Evolutionary conservation across 2,329 filamentous ascomycete genomes (phyloP), one percentile per base, ranked within the genome.

Genomic region (Alternaria arborescens): DNA sequence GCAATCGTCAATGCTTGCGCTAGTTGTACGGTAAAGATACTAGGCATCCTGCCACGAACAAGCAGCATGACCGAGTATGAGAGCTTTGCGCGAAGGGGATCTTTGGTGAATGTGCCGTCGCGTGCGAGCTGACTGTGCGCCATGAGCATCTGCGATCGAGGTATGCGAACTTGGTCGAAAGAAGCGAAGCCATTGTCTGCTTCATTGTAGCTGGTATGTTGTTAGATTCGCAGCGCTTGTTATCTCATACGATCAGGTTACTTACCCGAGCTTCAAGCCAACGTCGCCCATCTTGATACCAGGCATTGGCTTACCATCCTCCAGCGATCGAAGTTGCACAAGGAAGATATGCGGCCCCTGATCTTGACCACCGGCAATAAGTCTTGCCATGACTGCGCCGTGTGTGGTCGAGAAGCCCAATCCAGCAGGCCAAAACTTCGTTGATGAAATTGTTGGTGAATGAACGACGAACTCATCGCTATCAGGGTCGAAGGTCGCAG

Each of bases 181-280:
- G 83, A 77, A 74, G 82, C 81, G 66, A 84, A 84, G 0, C 81
- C 82, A 59, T 84, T 84, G 56, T 83, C 81, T 77, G 82, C 82
- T 1, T 77, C 76, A 34, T 81, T 79, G 58, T 85, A 85, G 8
- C 82, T 66, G 18, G 5, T 2, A 18, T 20, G 3, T 11, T 24
- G 52, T 58, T 32, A 60, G 61, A 18, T 5, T n/a, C 79, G 62
- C 82, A 6, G 24, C 8, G 3, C 10, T 8, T 12, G 12, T 16
- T 14, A 4, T 30, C 22, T 32, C 30, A 4, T 24, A 8, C 8
- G 18, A 36, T 24, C 4, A 32, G 5, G 1, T 55, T 8, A 47
- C 56, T 50, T 40, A 57, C 52, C 57, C 61, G 3, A 57, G 81
- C 61, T 85, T 85, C 0, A 81, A 78, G 1, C 83, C 83, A 53